Evolutionary conservation across 257 asterid genomes (phyloP).

Genomic region (Agastache rugosa): DNA sequence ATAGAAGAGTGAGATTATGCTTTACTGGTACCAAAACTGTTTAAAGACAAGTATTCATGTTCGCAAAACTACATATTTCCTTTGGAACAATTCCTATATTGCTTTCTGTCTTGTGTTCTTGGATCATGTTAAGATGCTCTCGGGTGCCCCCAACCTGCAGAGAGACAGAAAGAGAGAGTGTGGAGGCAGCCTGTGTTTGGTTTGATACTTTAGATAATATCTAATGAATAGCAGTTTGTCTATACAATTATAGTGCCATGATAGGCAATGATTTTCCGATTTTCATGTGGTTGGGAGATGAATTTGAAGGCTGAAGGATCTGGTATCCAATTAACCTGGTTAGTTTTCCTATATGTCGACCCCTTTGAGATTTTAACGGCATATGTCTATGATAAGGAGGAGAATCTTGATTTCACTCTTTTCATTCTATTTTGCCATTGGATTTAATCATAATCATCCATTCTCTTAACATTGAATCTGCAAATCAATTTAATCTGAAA

Average conservation of each 20-base stretch:
- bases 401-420: neutral
- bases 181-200: slow-evolving; percentile 4
- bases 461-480: slow-evolving; percentile 12
- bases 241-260: neutral
- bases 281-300: neutral
- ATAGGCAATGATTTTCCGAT: neutral
- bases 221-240: neutral
- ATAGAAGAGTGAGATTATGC: neutral
- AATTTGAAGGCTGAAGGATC: neutral
- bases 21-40: neutral
- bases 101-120: neutral
- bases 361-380: neutral
- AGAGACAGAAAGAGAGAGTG: neutral
- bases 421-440: neutral
- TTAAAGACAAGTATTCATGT: neutral
- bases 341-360: neutral
- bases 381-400: neutral
- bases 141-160: too few species aligned
- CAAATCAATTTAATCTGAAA: neutral
- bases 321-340: neutral
- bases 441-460: neutral
- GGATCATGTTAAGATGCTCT: neutral
- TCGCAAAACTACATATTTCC: neutral
- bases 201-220: neutral
- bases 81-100: neutral